A percentile compares a stretch with the other conserved stretches of the same genome.
These are phyloP conservation scores for Phytopythium sindhum DNA, from an alignment of 352 stramenopile genomes.

Conservation along the genomic window DNA sequence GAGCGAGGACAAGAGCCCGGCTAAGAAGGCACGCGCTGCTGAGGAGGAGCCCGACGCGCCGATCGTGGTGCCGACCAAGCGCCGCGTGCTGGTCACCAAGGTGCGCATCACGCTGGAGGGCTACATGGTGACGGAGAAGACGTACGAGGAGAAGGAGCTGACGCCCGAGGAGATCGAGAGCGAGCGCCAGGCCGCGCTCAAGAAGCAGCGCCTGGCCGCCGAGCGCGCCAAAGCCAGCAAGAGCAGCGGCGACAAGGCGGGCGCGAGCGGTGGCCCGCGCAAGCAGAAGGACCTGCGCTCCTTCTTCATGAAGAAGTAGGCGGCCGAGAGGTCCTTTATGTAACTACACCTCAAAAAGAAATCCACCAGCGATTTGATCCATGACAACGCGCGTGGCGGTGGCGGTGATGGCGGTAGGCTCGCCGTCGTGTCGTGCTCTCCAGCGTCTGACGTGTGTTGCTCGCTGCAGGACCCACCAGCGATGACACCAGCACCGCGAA, in stretches of 20 bases:
- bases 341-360: not conserved
- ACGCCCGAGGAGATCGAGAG: conserved; percentile 51
- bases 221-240: conserved; percentile 41
- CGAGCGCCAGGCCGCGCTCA: conserved; percentile 40
- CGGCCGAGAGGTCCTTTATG: not conserved
- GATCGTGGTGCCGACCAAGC: conserved; percentile 35
- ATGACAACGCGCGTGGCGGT: not conserved
- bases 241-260: conserved; percentile 30
- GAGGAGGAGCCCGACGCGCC: conserved; percentile 23
- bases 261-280: conserved; percentile 22
- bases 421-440: too few relatives aligned
- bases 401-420: not conserved
- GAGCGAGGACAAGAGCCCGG: conserved; percentile 15
- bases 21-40: conserved; percentile 12
- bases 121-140: conserved; percentile 86
- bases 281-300: conserved; percentile 73
- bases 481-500: too few relatives aligned
- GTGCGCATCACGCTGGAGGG: conserved; percentile 76
- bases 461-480: too few relatives aligned
- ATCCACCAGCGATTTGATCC: not conserved
- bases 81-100: conserved; percentile 59
- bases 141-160: conserved; percentile 66
- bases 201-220: conserved; percentile 41
- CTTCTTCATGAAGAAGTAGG: conserved; percentile 39
- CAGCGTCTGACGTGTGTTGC: too few relatives aligned